Percentiles rank a stretch among this genome's conserved stretches.
Conservation (phyloP, 306 rosid genomes). For the Lupinus albus region DNA sequence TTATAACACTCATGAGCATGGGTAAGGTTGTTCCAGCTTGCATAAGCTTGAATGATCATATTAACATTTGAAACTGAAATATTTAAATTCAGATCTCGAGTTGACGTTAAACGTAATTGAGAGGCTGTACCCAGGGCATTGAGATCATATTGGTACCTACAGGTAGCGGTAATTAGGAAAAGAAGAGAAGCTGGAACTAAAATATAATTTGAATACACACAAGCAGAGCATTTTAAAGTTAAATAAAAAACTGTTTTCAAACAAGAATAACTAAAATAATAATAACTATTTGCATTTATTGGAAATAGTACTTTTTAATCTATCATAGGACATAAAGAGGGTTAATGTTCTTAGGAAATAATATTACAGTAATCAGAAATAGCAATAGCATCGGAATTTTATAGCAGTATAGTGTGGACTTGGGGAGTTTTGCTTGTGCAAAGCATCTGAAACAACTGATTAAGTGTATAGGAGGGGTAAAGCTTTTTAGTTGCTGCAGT, state of each 20-base stretch:
- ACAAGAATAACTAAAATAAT: slow-evolving; percentile 15
- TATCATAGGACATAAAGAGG: too few species aligned
- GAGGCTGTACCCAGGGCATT: slow-evolving; percentile 85
- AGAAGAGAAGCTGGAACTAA: slow-evolving; percentile 16
- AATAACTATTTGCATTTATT: too few species aligned
- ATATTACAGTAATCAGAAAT: too few species aligned
- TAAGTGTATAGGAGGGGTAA: too few species aligned
- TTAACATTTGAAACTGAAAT: slow-evolving; percentile 89
- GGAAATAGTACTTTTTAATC: too few species aligned
- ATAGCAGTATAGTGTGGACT: too few species aligned
- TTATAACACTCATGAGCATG: slow-evolving; percentile 55
- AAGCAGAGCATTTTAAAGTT: background rate
- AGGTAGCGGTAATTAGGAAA: slow-evolving; percentile 38
- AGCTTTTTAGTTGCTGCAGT: too few species aligned
- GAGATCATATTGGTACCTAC: slow-evolving; percentile 81
- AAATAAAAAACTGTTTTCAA: background rate
- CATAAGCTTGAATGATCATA: slow-evolving; percentile 97
- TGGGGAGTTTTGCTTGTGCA: too few species aligned
- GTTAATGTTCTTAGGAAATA: too few species aligned
- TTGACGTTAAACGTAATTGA: slow-evolving; percentile 83
- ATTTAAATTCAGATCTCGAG: slow-evolving; percentile 88
- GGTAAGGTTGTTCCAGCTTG: slow-evolving; percentile 91
- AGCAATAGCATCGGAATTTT: too few species aligned
- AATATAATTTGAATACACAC: slow-evolving; percentile 10
- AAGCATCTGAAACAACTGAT: too few species aligned